Evolutionary conservation across 106 monocot genomes (phyloP), one percentile per base, ranked within the genome.

Genomic region (Acorus calamus): DNA sequence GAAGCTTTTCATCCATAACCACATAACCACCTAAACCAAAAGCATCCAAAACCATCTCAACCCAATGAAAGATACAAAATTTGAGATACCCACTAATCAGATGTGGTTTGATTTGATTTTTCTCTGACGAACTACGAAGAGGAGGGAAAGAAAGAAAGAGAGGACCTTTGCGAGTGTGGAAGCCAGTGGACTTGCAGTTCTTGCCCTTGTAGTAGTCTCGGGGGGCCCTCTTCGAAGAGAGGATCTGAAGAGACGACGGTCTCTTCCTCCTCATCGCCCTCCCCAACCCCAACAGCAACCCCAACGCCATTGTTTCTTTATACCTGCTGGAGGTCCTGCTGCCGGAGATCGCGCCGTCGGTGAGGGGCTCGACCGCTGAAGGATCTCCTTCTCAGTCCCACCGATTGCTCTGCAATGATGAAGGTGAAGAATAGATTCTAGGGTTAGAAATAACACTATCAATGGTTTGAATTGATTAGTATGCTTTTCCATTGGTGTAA

Each of bases 101-200:
- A 13, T 8, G 46, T 2, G 49, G 42, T 8, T 0, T 6, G 52
- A 46, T 28, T 4, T 28, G 28, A 28, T 28, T 28, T 28, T 1
- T 28, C 28, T 28, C 28, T 28, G 28, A 28, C 3, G 12, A 56
- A 8, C 46, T 8, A 3, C 5, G 11, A 4, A 13, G 13, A 12
- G 42, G 7, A 61, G 11, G 46, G 47, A 61, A 44, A 61, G 11
- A n/a, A n/a, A n/a, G n/a, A 46, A 3, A 11, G 46, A 61, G 28
- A 28, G 28, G 54, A 88, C 89, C 89, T 82, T 89, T 89, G 14
- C 89, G 89, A 46, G 89, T 89, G 62, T 92, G 92, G 71, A 92
- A 92, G 11, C 92, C 92, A 59, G 92, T 92, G 59, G 87, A 69
- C 84, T 92, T 92, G 92, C 92, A 92, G 65, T 92, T 92, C 69